Conservation (phyloP, 371 early-diverging fungal species). For the Batrachochytrium dendrobatidis region DNA sequence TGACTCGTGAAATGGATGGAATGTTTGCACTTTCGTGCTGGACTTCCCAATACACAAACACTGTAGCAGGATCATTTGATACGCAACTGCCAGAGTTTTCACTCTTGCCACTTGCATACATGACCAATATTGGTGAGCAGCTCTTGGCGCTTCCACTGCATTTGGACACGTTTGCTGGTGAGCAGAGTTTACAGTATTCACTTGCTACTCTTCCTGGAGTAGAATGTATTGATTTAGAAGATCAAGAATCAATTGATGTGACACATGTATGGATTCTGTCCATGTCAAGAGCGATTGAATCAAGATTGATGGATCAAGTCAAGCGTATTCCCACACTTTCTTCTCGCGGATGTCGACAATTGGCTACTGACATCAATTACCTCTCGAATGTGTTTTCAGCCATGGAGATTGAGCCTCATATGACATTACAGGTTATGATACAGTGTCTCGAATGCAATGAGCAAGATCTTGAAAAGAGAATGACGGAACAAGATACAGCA, state of each 20-base stretch:
- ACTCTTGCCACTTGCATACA: conserved; percentile 55
- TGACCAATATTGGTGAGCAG: conserved; percentile 61
- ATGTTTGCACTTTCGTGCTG: conserved; percentile 41
- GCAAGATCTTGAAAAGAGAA: too few relatives aligned
- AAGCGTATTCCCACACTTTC: conserved; percentile 33
- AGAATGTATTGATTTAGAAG: conserved; percentile 23
- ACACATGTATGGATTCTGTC: conserved; percentile 63
- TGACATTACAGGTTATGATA: neutral
- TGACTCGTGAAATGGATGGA: conserved; percentile 38
- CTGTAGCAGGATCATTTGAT: conserved; percentile 15
- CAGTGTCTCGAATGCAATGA: neutral
- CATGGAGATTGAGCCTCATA: conserved; percentile 42
- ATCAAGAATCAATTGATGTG: conserved; percentile 30
- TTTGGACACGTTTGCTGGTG: conserved; percentile 58
- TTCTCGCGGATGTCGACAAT: conserved; percentile 45
- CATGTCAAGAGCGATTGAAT: conserved; percentile 52
- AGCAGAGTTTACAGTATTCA: conserved; percentile 43
- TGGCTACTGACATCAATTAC: conserved; percentile 56
- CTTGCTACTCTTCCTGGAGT: conserved; percentile 53
- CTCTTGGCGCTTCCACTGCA: conserved; percentile 60
- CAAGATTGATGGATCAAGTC: conserved; percentile 34
- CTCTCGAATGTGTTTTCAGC: conserved; percentile 55
- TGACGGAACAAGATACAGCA: too few relatives aligned
- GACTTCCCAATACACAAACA: conserved; percentile 13
- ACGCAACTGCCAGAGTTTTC: conserved; percentile 50